Percentiles rank a stretch among this genome's conserved stretches.
These are phyloP conservation scores for Podospora didyma DNA, from an alignment of 495 filamentous ascomycete species.

Conservation along the genomic window DNA sequence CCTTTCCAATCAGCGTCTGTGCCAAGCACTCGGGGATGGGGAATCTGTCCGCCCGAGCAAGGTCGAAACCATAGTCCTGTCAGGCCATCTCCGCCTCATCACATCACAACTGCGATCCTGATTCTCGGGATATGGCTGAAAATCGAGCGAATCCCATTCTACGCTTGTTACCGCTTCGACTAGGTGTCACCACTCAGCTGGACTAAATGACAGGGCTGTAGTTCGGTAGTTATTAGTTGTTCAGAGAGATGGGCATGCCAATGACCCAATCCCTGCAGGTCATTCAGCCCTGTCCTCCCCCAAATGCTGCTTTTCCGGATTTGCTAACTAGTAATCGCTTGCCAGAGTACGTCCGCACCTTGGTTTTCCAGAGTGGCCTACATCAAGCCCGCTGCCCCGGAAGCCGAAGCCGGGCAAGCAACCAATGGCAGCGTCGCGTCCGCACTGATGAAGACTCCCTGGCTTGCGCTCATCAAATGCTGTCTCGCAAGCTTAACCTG, in stretches of 20 bases:
- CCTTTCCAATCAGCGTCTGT: too few species aligned
- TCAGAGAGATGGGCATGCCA: too few species aligned
- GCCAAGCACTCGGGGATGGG: neutral
- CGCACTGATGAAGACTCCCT: slow-evolving; percentile 9
- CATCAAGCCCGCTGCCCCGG: neutral
- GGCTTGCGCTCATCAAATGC: slow-evolving; percentile 21
- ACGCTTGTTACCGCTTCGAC: neutral
- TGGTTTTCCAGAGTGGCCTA: neutral
- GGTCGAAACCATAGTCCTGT: too few species aligned
- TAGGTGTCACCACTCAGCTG: too few species aligned
- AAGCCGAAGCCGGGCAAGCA: slow-evolving; percentile 8
- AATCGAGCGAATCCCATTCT: neutral
- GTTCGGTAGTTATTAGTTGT: too few species aligned
- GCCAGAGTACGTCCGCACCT: too few species aligned
- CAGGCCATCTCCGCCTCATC: neutral
- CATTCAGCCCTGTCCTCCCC: too few species aligned
- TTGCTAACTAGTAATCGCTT: too few species aligned
- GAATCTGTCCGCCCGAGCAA: too few species aligned
- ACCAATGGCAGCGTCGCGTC: slow-evolving; percentile 12
- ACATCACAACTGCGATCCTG: neutral
- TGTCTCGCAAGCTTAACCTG: slow-evolving; percentile 31
- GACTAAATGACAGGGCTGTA: too few species aligned
- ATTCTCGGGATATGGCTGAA: neutral
- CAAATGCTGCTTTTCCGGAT: too few species aligned
- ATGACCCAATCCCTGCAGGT: too few species aligned